Percentiles rank a stretch among this genome's conserved stretches.
These are phyloP conservation scores for Cladorrhinum sp. DNA, from an alignment of 2,329 filamentous ascomycete species.

Conservation along the genomic window DNA sequence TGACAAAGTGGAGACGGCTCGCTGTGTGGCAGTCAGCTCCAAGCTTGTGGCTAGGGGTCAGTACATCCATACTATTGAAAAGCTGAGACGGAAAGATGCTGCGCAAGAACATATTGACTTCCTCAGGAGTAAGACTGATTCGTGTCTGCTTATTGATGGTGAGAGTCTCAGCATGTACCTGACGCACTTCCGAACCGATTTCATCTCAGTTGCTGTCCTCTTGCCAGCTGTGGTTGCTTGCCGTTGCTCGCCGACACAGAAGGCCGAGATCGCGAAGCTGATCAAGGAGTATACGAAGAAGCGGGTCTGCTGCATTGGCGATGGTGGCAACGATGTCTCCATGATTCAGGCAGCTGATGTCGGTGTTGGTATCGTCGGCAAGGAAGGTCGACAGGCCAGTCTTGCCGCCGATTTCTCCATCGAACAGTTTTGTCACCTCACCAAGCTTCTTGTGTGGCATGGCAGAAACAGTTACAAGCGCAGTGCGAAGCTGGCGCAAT, in stretches of 20 bases:
- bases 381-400: conserved; percentile 92
- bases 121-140: conserved; percentile 80
- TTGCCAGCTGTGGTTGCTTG: conserved; percentile 93
- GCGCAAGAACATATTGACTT: conserved; percentile 88
- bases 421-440: conserved; percentile 89
- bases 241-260: conserved; percentile 94
- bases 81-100: conserved; percentile 76
- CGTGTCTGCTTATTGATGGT: conserved; percentile 89
- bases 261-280: conserved; percentile 86
- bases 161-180: conserved; percentile 84
- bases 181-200: conserved; percentile 75
- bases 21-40: conserved; percentile 91
- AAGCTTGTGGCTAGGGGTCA: conserved; percentile 92
- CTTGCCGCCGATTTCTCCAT: conserved; percentile 96
- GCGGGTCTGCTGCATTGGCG: conserved; percentile 94
- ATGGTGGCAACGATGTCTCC: conserved; percentile 95
- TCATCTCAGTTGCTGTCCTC: conserved; percentile 82
- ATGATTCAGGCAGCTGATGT: conserved; percentile 99
- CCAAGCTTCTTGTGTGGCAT: conserved; percentile 98
- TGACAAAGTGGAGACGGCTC: conserved; percentile 96
- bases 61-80: conserved; percentile 90
- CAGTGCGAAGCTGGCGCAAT: conserved; percentile 91
- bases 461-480: conserved; percentile 97
- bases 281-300: conserved; percentile 93
- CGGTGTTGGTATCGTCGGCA: conserved; percentile 95